These are phyloP conservation scores for Aquanectria penicillioides DNA, from an alignment of 2,329 filamentous ascomycete species.

Conservation along the genomic window DNA sequence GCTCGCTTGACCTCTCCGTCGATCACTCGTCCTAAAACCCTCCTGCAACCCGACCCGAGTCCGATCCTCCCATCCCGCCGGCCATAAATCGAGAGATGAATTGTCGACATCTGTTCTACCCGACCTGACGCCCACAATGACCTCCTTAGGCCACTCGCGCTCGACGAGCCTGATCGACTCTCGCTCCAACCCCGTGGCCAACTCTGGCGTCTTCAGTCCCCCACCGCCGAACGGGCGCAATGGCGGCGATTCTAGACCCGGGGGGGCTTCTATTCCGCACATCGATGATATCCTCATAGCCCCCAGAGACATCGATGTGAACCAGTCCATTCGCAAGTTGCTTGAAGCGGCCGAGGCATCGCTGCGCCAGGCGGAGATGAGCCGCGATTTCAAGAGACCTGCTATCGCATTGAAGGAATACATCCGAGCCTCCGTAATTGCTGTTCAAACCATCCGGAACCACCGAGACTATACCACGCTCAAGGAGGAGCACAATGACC, in stretches of 20 bases:
- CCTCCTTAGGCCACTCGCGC: conserved; percentile 40
- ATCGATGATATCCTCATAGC: conserved; percentile 63
- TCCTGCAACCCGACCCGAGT: conserved; percentile 3
- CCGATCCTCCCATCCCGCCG: conserved; percentile 1
- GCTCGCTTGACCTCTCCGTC: not conserved
- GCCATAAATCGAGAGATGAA: conserved; percentile 24
- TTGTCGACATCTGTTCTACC: conserved; percentile 15
- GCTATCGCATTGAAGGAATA: conserved; percentile 87
- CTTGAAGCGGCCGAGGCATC: conserved; percentile 63
- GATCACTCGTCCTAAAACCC: not conserved
- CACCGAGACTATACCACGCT: conserved; percentile 79
- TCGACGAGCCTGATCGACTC: conserved; percentile 39
- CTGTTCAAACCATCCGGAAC: conserved; percentile 77
- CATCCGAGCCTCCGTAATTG: conserved; percentile 81
- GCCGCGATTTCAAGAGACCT: conserved; percentile 70
- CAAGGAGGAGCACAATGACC: conserved; percentile 61
- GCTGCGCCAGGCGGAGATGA: conserved; percentile 69
- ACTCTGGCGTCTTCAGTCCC: conserved; percentile 43
- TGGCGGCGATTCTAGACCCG: conserved; percentile 39
- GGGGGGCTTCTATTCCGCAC: conserved; percentile 56
- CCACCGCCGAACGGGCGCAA: conserved; percentile 42
- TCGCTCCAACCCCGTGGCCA: conserved; percentile 45
- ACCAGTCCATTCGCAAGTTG: conserved; percentile 63
- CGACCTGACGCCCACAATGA: conserved; percentile 31
- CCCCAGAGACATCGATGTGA: conserved; percentile 56